Conservation (phyloP, 495 filamentous ascomycete species). For the Xylaria grammica region DNA sequence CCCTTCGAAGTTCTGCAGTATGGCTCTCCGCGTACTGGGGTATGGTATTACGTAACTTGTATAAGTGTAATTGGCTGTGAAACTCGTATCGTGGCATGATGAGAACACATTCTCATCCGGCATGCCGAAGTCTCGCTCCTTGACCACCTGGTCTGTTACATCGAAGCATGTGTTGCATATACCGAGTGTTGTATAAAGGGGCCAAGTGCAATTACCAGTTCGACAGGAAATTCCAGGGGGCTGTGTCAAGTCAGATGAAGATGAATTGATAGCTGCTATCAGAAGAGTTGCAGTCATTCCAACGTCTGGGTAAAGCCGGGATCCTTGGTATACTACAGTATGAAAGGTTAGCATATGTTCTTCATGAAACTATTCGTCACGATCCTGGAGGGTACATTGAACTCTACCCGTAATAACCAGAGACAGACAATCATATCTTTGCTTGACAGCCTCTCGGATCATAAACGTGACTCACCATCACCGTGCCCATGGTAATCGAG, state of each 20-base stretch:
- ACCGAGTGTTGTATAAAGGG: background rate
- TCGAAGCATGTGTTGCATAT: slow-evolving; percentile 12
- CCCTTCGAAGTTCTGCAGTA: background rate
- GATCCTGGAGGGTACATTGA: background rate
- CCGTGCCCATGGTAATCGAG: background rate
- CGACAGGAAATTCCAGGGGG: slow-evolving; percentile 2
- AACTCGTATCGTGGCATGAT: background rate
- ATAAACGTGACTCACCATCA: background rate
- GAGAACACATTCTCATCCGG: background rate
- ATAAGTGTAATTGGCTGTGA: background rate
- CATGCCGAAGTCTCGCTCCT: background rate
- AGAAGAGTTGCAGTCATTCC: background rate
- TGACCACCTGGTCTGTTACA: background rate
- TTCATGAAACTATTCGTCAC: background rate
- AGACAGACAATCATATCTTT: no score
- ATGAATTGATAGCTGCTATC: background rate
- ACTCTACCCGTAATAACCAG: background rate
- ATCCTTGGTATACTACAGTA: background rate
- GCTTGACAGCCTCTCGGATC: background rate
- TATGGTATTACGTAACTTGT: background rate
- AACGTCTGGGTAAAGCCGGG: background rate
- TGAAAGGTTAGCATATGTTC: background rate
- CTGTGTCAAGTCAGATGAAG: background rate
- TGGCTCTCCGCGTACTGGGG: background rate
- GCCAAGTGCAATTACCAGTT: slow-evolving; percentile 14